Percentiles rank a stretch among this genome's conserved stretches.
These are phyloP conservation scores for Solanum appendiculatum DNA, from an alignment of 257 asterid species.

Conservation along the genomic window DNA sequence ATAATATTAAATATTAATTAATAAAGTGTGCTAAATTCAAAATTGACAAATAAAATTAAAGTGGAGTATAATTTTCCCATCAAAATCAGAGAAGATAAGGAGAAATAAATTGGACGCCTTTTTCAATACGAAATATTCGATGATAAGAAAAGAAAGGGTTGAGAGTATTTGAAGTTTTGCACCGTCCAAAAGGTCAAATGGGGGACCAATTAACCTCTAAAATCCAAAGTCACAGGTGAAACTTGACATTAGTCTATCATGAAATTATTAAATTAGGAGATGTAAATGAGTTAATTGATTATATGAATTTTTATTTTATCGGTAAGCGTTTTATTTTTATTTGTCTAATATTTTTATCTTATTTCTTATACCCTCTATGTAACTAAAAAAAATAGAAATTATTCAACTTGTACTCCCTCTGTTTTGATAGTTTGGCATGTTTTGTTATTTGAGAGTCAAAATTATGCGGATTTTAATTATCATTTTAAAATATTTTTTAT, in stretches of 20 bases:
- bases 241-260: neutral
- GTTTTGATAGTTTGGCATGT: no score
- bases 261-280: neutral
- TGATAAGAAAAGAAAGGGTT: neutral
- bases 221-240: neutral
- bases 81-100: neutral
- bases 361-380: no score
- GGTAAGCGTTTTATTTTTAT: no score
- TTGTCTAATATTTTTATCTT: no score
- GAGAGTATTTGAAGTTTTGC: neutral
- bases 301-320: no score
- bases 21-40: no score
- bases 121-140: neutral
- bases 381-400: no score
- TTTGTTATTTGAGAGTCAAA: no score
- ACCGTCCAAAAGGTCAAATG: neutral
- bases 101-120: neutral
- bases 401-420: no score
- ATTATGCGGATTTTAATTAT: no score
- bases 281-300: neutral
- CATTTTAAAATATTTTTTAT: no score
- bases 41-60: neutral
- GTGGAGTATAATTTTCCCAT: neutral
- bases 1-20: no score
- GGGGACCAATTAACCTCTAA: neutral